These are phyloP conservation scores for Turnera subulata DNA, from an alignment of 345 rosid species.

Conservation along the genomic window DNA sequence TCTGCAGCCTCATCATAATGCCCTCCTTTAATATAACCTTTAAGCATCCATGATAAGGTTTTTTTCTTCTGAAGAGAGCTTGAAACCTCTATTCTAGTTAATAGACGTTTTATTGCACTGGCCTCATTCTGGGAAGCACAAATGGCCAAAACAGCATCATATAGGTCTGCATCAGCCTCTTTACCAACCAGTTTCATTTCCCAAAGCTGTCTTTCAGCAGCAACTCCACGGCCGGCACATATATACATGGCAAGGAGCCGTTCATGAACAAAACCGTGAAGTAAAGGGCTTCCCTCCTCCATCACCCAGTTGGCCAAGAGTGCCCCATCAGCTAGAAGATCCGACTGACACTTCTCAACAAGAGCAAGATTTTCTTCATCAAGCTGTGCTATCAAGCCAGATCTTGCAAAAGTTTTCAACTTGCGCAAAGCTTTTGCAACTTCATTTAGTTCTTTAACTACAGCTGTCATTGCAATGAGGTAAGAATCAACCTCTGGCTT, in stretches of 20 bases:
- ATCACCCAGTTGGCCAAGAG: slow-evolving; percentile 66
- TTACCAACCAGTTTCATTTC: slow-evolving; percentile 80
- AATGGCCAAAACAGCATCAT: slow-evolving; percentile 77
- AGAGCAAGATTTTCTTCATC: slow-evolving; percentile 47
- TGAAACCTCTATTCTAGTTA: slow-evolving; percentile 50
- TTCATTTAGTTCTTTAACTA: slow-evolving; percentile 85
- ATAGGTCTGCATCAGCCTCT: slow-evolving; percentile 74
- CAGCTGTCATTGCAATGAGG: slow-evolving; percentile 87
- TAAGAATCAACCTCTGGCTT: slow-evolving; percentile 84
- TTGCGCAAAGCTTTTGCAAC: slow-evolving; percentile 67
- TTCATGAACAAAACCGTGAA: slow-evolving; percentile 68
- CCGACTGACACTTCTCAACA: slow-evolving; percentile 65
- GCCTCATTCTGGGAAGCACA: slow-evolving; percentile 79
- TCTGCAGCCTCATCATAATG: slow-evolving; percentile 74
- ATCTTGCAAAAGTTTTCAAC: slow-evolving; percentile 54
- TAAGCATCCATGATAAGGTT: slow-evolving; percentile 69
- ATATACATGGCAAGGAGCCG: slow-evolving; percentile 89
- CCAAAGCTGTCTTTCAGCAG: slow-evolving; percentile 90
- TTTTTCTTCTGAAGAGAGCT: slow-evolving; percentile 51
- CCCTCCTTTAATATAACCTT: slow-evolving; percentile 89
- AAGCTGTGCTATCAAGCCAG: slow-evolving; percentile 56
- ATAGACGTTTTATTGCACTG: slow-evolving; percentile 50
- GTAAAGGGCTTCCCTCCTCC: slow-evolving; percentile 54
- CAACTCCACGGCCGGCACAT: slow-evolving; percentile 77
- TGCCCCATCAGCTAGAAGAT: slow-evolving; percentile 59